These are phyloP conservation scores for Lepidium campestre DNA, from an alignment of 441 rosid genomes.

Conservation along the genomic window DNA sequence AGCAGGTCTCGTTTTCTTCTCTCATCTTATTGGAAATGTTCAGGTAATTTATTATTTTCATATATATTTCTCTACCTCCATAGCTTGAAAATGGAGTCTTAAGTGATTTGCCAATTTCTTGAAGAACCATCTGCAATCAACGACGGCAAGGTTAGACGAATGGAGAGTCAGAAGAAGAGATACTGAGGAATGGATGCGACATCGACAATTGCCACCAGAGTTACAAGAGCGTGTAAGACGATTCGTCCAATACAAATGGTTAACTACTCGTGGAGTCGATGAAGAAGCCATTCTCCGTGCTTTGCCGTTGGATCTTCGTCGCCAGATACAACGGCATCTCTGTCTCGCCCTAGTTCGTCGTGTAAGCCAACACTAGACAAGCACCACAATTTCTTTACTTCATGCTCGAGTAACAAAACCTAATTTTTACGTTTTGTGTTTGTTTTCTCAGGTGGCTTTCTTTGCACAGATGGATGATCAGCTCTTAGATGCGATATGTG, in stretches of 20 bases:
- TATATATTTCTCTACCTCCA: background rate
- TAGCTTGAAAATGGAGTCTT: background rate
- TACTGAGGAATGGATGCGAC: constrained; percentile 97
- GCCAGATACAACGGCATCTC: constrained; percentile 74
- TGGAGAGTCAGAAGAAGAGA: constrained; percentile 80
- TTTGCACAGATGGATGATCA: constrained; percentile 87
- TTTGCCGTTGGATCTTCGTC: constrained; percentile 67
- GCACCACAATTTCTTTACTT: background rate
- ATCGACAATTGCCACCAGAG: constrained; percentile 69
- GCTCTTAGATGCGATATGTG: constrained; percentile 80
- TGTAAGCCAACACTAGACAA: constrained; percentile 29
- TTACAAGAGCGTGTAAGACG: constrained; percentile 78
- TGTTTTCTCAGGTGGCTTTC: constrained; percentile 56
- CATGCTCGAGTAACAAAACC: background rate
- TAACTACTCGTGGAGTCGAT: constrained; percentile 74
- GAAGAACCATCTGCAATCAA: constrained; percentile 77
- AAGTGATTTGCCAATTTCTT: constrained; percentile 1
- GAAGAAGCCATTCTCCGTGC: constrained; percentile 73
- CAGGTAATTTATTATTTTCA: constrained; percentile 37
- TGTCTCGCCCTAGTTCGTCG: constrained; percentile 85
- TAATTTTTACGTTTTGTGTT: background rate
- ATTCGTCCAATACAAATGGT: constrained; percentile 81
- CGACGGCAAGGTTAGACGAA: constrained; percentile 74
- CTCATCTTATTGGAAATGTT: constrained; percentile 88
- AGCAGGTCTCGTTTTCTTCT: constrained; percentile 63